Evolutionary conservation across 73 alveolate genomes (phyloP), one percentile per base, ranked within the genome.

Genomic region (Paramecium sexaurelia): DNA sequence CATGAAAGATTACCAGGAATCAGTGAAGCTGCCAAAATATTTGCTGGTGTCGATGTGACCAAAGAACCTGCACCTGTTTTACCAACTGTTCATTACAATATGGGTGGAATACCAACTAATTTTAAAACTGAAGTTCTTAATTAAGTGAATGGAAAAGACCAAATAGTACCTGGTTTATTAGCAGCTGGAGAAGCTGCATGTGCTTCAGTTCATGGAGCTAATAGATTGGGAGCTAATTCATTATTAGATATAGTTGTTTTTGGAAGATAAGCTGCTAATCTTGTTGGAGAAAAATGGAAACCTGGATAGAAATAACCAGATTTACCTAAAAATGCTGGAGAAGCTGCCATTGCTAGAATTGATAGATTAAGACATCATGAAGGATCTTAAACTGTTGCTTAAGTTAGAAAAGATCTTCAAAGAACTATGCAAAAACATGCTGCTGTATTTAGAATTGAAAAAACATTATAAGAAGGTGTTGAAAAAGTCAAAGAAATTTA

Each of bases 31-130:
- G 99, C 99, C 10, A 96, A 96, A 78, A 97, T 97, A 87, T 97
- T 97, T 75, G 99, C 99, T n/a, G 99, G 99, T 27, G 99, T 97
- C 9, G 99, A 97, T 92, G 99, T 95, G 24, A 97, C 99, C 75
- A 96, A 97, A 92, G 99, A 97, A 90, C 99, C 99, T 10, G 97
- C 96, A 32, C 99, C 99, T 6, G 99, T 97, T 47, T 86, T 97
- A 56, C 99, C 99, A 32, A 97, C 99, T 40, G 99, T 99, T 91
- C 99, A 99, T 95, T 99, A 99, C 95, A 97, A 98, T 92, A 99
- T 99, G 99, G 99, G 99, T 17, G 99, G 99, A 67, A 85, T 98
- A 67, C 99, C 99, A 39, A 98, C 99, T 36, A 97, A 98, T 92
- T 97, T 94, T 94, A 98, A 96, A 92, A 95, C 99, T 15, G 98